Conservation (phyloP, 2,329 filamentous ascomycete species). For the Stemphylium lycopersici region DNA sequence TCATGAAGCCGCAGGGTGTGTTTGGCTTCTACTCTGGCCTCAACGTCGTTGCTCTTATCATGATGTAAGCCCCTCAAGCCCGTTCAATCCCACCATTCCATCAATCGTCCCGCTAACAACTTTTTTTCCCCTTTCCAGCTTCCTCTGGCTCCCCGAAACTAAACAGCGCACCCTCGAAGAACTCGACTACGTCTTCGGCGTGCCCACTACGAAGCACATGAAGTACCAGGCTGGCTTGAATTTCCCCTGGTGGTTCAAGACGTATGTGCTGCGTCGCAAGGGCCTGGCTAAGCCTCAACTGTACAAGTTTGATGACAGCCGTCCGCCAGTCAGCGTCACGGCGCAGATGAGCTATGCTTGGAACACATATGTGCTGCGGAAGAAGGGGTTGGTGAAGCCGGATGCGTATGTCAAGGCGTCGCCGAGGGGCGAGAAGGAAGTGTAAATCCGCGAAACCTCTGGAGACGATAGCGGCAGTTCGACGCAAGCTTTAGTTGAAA, state of each 20-base stretch:
- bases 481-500: too few relatives aligned
- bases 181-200: slow-evolving; percentile 59
- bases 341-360: slow-evolving; percentile 28
- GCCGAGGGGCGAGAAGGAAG: slow-evolving; percentile 27
- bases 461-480: neutral
- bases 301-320: slow-evolving; percentile 46
- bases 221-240: slow-evolving; percentile 38
- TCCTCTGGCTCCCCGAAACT: slow-evolving; percentile 61
- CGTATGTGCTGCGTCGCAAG: slow-evolving; percentile 50
- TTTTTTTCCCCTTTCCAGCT: slow-evolving; percentile 34
- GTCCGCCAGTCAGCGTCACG: slow-evolving; percentile 21
- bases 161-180: slow-evolving; percentile 58
- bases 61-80: slow-evolving; percentile 55
- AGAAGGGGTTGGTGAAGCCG: slow-evolving; percentile 24
- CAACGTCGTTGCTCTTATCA: slow-evolving; percentile 65
- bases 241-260: slow-evolving; percentile 56
- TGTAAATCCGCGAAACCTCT: slow-evolving; percentile 1
- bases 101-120: neutral
- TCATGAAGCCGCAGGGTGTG: slow-evolving; percentile 59
- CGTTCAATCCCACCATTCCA: too few relatives aligned
- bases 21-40: slow-evolving; percentile 68
- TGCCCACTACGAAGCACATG: slow-evolving; percentile 51
- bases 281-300: slow-evolving; percentile 45
- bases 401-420: slow-evolving; percentile 19
- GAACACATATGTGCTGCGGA: slow-evolving; percentile 27